Evolutionary conservation across 805 yeast species (phyloP).

Genomic region (Yarrowia deformans): DNA sequence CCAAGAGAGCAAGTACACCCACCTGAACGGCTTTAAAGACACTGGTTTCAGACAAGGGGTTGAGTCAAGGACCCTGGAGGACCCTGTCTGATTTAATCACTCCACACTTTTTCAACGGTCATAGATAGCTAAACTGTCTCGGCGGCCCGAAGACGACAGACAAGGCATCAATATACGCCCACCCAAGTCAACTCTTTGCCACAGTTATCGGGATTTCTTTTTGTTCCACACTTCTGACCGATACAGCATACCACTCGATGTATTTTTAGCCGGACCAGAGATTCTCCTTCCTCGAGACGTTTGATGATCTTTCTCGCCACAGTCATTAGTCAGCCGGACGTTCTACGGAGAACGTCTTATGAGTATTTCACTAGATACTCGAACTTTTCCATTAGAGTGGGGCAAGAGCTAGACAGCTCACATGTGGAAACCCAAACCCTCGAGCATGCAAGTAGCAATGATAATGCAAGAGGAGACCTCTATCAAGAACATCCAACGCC

Average conservation of each 20-base stretch:
- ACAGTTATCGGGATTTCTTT: conserved; percentile 4
- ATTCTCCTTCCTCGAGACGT: not conserved
- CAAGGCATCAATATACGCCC: conserved; percentile 6
- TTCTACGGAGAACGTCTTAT: too few relatives aligned
- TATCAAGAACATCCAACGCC: conserved; percentile 14
- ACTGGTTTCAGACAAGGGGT: not conserved
- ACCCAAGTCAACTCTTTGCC: not conserved
- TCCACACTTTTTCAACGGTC: conserved; percentile 8
- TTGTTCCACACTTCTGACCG: not conserved
- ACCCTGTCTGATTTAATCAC: conserved; percentile 2
- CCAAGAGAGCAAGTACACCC: conserved; percentile 3
- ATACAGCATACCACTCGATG: not conserved
- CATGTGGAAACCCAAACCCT: conserved; percentile 22
- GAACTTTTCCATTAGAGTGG: too few relatives aligned
- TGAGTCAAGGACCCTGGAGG: conserved; percentile 7
- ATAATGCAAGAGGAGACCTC: conserved; percentile 17
- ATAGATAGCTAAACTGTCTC: not conserved
- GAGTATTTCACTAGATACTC: too few relatives aligned
- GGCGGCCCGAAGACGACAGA: not conserved
- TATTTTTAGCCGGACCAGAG: not conserved
- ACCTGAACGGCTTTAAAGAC: conserved; percentile 1
- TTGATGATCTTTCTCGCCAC: too few relatives aligned
- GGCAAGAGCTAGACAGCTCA: not conserved
- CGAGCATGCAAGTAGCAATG: conserved; percentile 37
- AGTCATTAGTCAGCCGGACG: too few relatives aligned